Conservation (phyloP, 2,329 filamentous ascomycete genomes). For the Pestalotiopsis sp. region DNA sequence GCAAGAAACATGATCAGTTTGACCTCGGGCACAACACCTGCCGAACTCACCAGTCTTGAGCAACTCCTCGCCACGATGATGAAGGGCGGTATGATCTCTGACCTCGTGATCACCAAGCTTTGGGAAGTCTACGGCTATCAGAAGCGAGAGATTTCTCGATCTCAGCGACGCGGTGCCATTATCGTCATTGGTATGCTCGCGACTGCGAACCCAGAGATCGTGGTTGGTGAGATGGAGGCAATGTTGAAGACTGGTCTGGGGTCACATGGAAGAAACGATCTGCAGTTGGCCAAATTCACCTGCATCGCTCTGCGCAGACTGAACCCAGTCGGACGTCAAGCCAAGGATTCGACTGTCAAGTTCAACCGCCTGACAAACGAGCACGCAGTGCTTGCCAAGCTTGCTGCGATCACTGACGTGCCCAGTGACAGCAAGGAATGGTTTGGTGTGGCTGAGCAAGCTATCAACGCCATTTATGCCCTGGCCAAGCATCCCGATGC, state of each 20-base stretch:
- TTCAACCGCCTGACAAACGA: conserved; percentile 86
- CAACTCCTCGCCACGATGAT: conserved; percentile 97
- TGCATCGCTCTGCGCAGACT: conserved; percentile 92
- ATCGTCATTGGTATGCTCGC: conserved; percentile 97
- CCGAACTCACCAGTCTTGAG: conserved; percentile 92
- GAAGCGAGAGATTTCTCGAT: conserved; percentile 88
- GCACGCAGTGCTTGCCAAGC: conserved; percentile 79
- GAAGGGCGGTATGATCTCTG: conserved; percentile 85
- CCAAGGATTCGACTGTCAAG: conserved; percentile 69
- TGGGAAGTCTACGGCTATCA: conserved; percentile 98
- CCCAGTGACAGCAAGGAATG: conserved; percentile 91
- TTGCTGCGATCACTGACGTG: conserved; percentile 85
- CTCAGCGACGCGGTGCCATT: conserved; percentile 87
- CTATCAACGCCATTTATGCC: conserved; percentile 91
- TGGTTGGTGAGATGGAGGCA: conserved; percentile 91
- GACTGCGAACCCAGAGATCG: conserved; percentile 87
- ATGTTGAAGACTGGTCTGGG: conserved; percentile 92
- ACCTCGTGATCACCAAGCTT: conserved; percentile 84
- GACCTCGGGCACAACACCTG: conserved; percentile 92
- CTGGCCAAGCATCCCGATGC: conserved; percentile 93
- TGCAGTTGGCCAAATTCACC: conserved; percentile 91
- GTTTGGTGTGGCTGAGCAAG: conserved; percentile 94
- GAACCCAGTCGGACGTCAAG: conserved; percentile 79
- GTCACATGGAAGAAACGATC: conserved; percentile 74
- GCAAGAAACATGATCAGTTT: conserved; percentile 98